A percentile compares a stretch with the other conserved stretches of the same genome.
Evolutionary conservation across 2,329 filamentous ascomycete species (phyloP).

Genomic region (Trichoderma sp.): DNA sequence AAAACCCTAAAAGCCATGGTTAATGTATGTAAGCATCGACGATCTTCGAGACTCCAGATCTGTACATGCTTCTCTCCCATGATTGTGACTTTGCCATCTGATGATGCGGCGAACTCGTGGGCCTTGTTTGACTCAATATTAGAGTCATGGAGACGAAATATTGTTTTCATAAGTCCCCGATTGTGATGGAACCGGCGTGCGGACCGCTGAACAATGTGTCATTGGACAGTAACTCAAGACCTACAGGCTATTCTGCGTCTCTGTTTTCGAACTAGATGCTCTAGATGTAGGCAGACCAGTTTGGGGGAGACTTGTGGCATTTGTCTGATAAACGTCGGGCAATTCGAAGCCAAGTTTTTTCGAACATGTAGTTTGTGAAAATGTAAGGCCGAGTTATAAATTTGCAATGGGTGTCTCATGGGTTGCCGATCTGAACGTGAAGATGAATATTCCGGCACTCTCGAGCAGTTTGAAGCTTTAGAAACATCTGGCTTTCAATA

Average conservation of each 20-base stretch:
- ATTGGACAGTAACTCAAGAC: not conserved
- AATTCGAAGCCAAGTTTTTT: not conserved
- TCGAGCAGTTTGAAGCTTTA: not conserved
- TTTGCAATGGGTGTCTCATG: not conserved
- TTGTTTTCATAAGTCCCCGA: not conserved
- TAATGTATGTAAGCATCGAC: not conserved
- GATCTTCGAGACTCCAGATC: not conserved
- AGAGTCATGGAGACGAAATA: not conserved
- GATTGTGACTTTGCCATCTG: not conserved
- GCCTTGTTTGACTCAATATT: not conserved
- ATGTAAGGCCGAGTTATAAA: not conserved
- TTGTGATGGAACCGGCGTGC: accelerated
- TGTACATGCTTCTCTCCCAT: not conserved
- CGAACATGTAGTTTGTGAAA: not conserved
- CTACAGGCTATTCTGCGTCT: not conserved
- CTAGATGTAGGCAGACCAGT: not conserved
- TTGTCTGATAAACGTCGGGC: not conserved
- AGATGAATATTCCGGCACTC: not conserved
- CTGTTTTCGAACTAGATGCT: not conserved
- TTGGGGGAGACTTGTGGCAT: not conserved
- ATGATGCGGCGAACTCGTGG: accelerated
- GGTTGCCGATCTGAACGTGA: not conserved
- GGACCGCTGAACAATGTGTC: not conserved
- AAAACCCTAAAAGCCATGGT: not conserved
- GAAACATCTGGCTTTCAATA: not conserved